Evolutionary conservation across 2,329 filamentous ascomycete genomes (phyloP).

Genomic region (Colletotrichum incanum): DNA sequence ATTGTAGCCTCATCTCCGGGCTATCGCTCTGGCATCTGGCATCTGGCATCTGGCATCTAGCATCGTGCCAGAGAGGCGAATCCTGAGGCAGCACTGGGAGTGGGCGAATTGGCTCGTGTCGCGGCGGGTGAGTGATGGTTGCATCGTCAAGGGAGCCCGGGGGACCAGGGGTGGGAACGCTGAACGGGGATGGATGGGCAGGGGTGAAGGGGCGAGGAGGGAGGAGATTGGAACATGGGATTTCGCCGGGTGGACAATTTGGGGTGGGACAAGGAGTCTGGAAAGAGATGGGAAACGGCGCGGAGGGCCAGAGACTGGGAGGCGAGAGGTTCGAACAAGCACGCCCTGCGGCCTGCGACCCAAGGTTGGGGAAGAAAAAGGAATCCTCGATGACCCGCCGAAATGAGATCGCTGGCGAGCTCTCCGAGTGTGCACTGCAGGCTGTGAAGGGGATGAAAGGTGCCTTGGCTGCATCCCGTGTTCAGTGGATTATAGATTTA

Average conservation of each 20-base stretch:
- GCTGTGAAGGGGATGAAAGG: slow-evolving; percentile 4
- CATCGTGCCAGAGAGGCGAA: neutral
- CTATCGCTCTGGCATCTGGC: slow-evolving; percentile 9
- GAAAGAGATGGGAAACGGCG: slow-evolving; percentile 22
- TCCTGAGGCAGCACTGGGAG: neutral
- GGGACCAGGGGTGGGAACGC: slow-evolving; percentile 1
- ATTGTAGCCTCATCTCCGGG: slow-evolving; percentile 37
- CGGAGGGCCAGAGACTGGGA: neutral
- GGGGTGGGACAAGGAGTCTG: neutral
- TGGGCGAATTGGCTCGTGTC: slow-evolving; percentile 9
- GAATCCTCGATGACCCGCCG: slow-evolving; percentile 20
- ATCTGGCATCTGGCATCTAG: neutral
- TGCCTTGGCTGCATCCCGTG: slow-evolving; percentile 13
- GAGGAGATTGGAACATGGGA: slow-evolving; percentile 10
- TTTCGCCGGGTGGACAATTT: neutral
- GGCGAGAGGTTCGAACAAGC: slow-evolving; percentile 3
- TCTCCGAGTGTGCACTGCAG: neutral
- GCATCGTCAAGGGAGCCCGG: slow-evolving; percentile 3
- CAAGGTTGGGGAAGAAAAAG: neutral
- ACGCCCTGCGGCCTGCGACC: neutral
- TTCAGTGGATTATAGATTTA: neutral
- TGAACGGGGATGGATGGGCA: slow-evolving; percentile 3
- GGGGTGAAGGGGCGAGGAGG: slow-evolving; percentile 3
- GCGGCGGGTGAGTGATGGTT: slow-evolving; percentile 4
- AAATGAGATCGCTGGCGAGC: slow-evolving; percentile 23